Evolutionary conservation across 768 basidiomycete species (phyloP), one percentile per base, ranked within the genome.

Genomic region (Gymnopilus dilepis): DNA sequence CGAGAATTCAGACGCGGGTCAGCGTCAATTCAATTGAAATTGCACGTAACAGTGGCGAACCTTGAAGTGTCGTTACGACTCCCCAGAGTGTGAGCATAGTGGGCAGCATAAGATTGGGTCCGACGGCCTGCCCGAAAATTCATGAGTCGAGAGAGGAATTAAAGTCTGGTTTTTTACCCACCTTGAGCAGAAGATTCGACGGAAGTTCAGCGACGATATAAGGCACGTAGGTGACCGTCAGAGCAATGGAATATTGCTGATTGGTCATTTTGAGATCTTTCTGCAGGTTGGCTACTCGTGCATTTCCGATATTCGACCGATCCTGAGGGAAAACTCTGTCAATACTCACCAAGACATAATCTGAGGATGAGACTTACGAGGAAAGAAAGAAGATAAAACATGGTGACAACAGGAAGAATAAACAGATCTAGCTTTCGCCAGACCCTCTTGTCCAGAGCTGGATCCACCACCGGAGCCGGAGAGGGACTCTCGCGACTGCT

Each of bases 31-130:
- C n/a, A n/a, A n/a, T 33, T 34, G 15, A 2, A n/a, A n/a, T 21
- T 33, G n/a, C n/a, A 60, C 34, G 47, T 54, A 52, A 54, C 15
- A 47, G 47, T 51, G n/a, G 41, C 53, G 24, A 53, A 81, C 86
- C 88, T 80, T 91, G 88, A 45, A 85, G 74, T 8, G 86, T 79
- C 9, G 83, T 80, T 13, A 86, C 80, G n/a, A 89, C 48, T n/a
- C 90, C 90, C 89, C 90, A 92, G 0, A 84, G 65, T 0, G 83
- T 80, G 50, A 90, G 72, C 81, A 90, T 84, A 1, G 83, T 72
- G 0, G 90, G 89, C 51, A 84, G 63, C 69, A 89, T 79, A 48
- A 84, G 73, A 59, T 84, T 79, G n/a, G 87, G 81, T 1, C 89
- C 85, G 2, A 87, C 83, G 45, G 80, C 67, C 76, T 80, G 58